These are phyloP conservation scores for Marasmius sp. DNA, from an alignment of 1,284 basidiomycete genomes.

Conservation along the genomic window DNA sequence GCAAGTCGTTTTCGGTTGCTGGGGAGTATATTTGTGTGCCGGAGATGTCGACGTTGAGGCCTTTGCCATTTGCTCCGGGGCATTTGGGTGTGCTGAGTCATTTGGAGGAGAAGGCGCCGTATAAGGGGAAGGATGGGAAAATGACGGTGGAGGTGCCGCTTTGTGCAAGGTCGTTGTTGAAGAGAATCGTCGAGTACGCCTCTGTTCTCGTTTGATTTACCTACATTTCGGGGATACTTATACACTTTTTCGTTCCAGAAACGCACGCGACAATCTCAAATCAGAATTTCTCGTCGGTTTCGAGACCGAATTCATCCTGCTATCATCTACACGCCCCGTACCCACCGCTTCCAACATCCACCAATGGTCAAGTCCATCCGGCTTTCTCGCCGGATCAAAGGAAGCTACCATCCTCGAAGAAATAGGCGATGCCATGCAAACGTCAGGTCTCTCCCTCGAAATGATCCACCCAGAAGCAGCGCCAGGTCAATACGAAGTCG, in stretches of 20 bases:
- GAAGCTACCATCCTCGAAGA: constrained; percentile 49
- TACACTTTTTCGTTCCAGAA: constrained; percentile 18
- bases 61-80: constrained; percentile 18
- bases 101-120: constrained; percentile 21
- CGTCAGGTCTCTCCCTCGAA: constrained; percentile 49
- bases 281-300: constrained; percentile 64
- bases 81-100: constrained; percentile 17
- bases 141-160: constrained; percentile 11
- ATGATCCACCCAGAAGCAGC: constrained; percentile 66
- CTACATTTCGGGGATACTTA: not conserved
- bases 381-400: constrained; percentile 40
- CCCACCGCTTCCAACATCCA: constrained; percentile 41
- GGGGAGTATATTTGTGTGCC: constrained; percentile 20
- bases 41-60: constrained; percentile 18
- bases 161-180: constrained; percentile 19
- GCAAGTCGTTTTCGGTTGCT: constrained; percentile 12
- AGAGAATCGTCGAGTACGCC: constrained; percentile 18
- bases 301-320: constrained; percentile 69
- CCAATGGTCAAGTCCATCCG: constrained; percentile 51
- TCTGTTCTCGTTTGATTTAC: constrained; percentile 4
- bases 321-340: constrained; percentile 51
- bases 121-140: constrained; percentile 1
- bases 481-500: constrained; percentile 67
- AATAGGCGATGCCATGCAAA: constrained; percentile 46
- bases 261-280: constrained; percentile 37